Evolutionary conservation across 495 filamentous ascomycete species (phyloP), one percentile per base, ranked within the genome.

Genomic region (Lasiosphaeria hispida): DNA sequence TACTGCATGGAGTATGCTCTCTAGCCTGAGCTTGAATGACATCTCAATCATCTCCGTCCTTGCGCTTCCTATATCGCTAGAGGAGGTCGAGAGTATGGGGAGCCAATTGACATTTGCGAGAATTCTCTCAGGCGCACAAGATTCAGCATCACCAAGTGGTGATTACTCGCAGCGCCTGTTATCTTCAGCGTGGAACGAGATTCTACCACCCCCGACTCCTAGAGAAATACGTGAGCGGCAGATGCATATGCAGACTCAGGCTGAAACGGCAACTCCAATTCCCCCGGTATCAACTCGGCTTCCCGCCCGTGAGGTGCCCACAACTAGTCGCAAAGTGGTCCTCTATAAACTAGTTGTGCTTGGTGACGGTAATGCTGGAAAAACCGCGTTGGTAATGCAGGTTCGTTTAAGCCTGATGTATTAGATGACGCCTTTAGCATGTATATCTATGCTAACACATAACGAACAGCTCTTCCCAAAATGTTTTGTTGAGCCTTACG

Each of bases 301-400:
- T 44, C 41, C 9, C 14, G 41, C 17, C 8, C 41, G 6, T 14
- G 14, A 44, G 41, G 8, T 10, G 9, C 41, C 14, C 17, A 8
- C 8, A 8, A 14, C 14, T 44, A n/a, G 41, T 44, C 47, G 79
- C 62, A 79, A 93, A 81, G 95, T 96, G 92, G 95, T 91, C 65
- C 78, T 96, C 69, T 96, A 97, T 77, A 98, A 97, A 74, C 77
- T 98, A 82, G 94, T 97, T 82, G 94, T 98, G 77, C 83, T 97
- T 36, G 94, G 94, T 30, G 77, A 80, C 41, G 77, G 77, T 63
- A 77, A 77, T 59, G 91, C 95, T 48, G 94, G 94, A 47, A 98
- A 98, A 81, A 98, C 94, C 30, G 94, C 93, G 53, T 76, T 98
- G 65, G 97, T 94, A 40, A 97, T 97, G 72, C 94, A 98, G 18